Percentiles rank a stretch among this genome's conserved stretches.
These are phyloP conservation scores for Plectosphaerella cucumerina DNA, from an alignment of 2,329 filamentous ascomycete genomes.

Conservation along the genomic window DNA sequence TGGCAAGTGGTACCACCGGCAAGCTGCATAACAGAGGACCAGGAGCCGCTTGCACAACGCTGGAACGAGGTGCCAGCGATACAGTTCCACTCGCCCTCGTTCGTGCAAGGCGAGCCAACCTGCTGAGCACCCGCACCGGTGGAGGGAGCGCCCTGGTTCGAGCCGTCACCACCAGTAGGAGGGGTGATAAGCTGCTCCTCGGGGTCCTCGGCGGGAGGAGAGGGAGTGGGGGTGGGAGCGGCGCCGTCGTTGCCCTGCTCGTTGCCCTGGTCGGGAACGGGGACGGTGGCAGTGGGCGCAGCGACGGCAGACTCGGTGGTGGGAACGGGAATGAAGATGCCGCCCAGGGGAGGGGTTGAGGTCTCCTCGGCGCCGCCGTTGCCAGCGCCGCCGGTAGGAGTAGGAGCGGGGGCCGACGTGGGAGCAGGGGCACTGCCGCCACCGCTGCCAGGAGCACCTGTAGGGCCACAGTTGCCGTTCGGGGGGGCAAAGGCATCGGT, in stretches of 20 bases:
- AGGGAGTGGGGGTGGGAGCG: slow-evolving; percentile 3
- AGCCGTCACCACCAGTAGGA: background rate
- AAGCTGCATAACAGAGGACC: slow-evolving; percentile 38
- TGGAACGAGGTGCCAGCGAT: slow-evolving; percentile 46
- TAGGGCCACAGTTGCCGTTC: slow-evolving; percentile 15
- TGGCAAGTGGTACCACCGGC: slow-evolving; percentile 42
- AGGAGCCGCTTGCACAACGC: slow-evolving; percentile 48
- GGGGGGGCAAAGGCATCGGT: slow-evolving; percentile 27
- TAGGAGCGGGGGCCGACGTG: slow-evolving; percentile 16
- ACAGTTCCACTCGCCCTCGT: slow-evolving; percentile 52
- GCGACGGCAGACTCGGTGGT: slow-evolving; percentile 8
- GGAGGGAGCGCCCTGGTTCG: background rate
- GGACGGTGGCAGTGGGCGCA: background rate
- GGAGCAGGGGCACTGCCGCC: slow-evolving; percentile 10
- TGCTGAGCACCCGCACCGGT: slow-evolving; percentile 25
- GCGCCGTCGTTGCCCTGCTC: background rate
- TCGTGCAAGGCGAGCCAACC: slow-evolving; percentile 39
- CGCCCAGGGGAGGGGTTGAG: slow-evolving; percentile 24
- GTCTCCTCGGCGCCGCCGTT: slow-evolving; percentile 3
- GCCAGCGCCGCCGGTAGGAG: slow-evolving; percentile 11
- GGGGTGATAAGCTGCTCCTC: background rate
- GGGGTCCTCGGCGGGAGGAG: slow-evolving; percentile 11
- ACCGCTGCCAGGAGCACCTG: background rate
- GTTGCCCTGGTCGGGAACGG: slow-evolving; percentile 2
- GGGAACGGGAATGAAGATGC: slow-evolving; percentile 34